Percentiles rank a stretch among this genome's conserved stretches.
Evolutionary conservation across 2,329 filamentous ascomycete genomes (phyloP).

Genomic region (Ceratocystis diversiconidia): DNA sequence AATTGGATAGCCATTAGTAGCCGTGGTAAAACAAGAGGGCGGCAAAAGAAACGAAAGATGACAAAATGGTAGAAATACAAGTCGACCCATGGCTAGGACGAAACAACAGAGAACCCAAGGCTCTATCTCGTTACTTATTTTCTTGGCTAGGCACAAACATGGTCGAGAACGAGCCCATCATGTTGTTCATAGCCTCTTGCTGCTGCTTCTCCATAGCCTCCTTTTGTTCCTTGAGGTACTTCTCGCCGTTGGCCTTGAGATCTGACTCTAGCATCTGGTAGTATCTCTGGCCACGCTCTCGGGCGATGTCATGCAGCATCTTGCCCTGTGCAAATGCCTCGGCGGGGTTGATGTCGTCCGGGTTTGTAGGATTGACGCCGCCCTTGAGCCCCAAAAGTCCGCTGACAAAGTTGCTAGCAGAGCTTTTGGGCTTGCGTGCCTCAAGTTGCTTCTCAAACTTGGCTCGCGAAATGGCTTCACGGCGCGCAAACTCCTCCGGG

Average conservation of each 20-base stretch:
- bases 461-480: conserved; percentile 72
- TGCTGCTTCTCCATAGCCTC: conserved; percentile 75
- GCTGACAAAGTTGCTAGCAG: conserved; percentile 54
- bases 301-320: conserved; percentile 89
- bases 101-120: neutral
- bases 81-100: no score
- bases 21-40: neutral
- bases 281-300: conserved; percentile 78
- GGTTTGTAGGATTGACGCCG: neutral
- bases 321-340: conserved; percentile 84
- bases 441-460: conserved; percentile 70
- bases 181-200: conserved; percentile 80
- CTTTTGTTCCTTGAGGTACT: conserved; percentile 90
- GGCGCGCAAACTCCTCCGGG: conserved; percentile 73
- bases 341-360: conserved; percentile 45
- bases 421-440: conserved; percentile 50
- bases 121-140: neutral
- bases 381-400: conserved; percentile 65
- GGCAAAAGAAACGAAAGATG: neutral
- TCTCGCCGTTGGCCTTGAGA: conserved; percentile 83
- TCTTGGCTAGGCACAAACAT: conserved; percentile 33
- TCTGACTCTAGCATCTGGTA: conserved; percentile 83
- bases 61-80: neutral
- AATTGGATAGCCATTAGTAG: neutral
- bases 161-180: conserved; percentile 64